phyloP scores from a whole-genome alignment of 1,139 yeast genomes.

The Protomyces inundatus region DNA sequence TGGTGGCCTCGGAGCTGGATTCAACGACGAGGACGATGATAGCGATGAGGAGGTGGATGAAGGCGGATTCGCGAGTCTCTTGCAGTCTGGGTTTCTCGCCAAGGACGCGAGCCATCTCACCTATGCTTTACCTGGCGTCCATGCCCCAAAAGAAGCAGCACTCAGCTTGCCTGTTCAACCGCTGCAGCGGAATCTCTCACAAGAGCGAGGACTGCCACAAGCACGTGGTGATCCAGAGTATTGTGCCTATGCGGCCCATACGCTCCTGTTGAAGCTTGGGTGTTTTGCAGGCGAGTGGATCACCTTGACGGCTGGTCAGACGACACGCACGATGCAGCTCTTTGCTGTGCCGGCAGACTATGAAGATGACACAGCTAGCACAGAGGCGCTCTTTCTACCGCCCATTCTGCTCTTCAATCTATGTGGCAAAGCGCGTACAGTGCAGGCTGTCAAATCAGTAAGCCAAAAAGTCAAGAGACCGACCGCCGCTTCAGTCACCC shows the following conservation, averaged over 20 bases:
- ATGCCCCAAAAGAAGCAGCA: not conserved
- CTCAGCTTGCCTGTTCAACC: not conserved
- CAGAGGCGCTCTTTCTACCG: slow-evolving; percentile 50
- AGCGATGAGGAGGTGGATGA: slow-evolving; percentile 1
- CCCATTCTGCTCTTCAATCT: slow-evolving; percentile 60
- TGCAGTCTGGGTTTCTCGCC: not conserved
- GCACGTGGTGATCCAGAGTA: not conserved
- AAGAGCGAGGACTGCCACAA: not conserved
- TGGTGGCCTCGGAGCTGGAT: not conserved
- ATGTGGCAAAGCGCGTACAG: slow-evolving; percentile 38
- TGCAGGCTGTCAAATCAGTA: slow-evolving; percentile 34
- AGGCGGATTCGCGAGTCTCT: slow-evolving; percentile 1
- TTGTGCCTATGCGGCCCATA: slow-evolving; percentile 5
- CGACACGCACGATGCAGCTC: not conserved
- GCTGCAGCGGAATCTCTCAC: not conserved
- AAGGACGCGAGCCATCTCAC: not conserved
- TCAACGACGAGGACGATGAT: not conserved
- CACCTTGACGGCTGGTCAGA: not conserved
- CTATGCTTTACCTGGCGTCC: not conserved
- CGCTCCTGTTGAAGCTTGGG: slow-evolving; percentile 10
- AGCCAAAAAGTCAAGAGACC: slow-evolving; percentile 9
- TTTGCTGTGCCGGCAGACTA: slow-evolving; percentile 7
- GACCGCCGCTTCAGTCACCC: slow-evolving; percentile 43
- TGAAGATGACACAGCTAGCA: not conserved
- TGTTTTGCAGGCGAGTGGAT: slow-evolving; percentile 11